These are phyloP conservation scores for Mortierella polycephala DNA, from an alignment of 371 early-diverging fungal genomes.

Conservation along the genomic window DNA sequence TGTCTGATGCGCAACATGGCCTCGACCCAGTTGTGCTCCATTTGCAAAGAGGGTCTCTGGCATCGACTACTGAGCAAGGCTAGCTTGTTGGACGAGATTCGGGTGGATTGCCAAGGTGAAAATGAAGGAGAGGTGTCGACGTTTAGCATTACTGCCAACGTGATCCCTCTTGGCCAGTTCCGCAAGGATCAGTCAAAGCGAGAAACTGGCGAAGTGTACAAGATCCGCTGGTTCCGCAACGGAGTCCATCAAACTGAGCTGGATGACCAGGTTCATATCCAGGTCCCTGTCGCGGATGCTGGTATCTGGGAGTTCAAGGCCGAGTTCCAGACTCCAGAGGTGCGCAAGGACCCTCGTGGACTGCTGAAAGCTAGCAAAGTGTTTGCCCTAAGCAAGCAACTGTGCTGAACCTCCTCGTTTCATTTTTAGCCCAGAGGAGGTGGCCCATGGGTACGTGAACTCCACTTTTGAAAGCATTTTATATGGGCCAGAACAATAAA, in stretches of 20 bases:
- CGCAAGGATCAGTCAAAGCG: conserved; percentile 47
- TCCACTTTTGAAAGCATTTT: neutral
- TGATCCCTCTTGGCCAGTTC: conserved; percentile 61
- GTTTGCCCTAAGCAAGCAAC: conserved; percentile 30
- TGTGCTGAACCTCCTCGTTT: conserved; percentile 2
- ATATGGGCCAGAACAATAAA: neutral
- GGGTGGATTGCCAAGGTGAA: conserved; percentile 28
- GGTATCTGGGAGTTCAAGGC: conserved; percentile 55
- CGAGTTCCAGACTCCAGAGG: conserved; percentile 54
- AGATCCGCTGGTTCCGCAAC: conserved; percentile 53
- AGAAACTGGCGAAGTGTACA: conserved; percentile 36
- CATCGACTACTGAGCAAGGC: conserved; percentile 58
- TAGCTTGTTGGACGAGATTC: conserved; percentile 61
- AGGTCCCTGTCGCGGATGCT: conserved; percentile 20
- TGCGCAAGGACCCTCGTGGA: conserved; percentile 56
- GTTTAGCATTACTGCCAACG: conserved; percentile 28
- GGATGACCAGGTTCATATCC: conserved; percentile 25
- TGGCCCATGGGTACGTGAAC: neutral
- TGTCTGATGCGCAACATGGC: conserved; percentile 75
- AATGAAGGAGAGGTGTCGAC: neutral
- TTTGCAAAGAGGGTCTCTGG: conserved; percentile 73
- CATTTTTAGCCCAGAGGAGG: neutral
- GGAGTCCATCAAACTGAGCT: conserved; percentile 32
- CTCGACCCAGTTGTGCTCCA: conserved; percentile 57
- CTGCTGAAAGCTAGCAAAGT: conserved; percentile 49